Conservation (phyloP, 2,329 filamentous ascomycete genomes). For the Fusarium illudens region DNA sequence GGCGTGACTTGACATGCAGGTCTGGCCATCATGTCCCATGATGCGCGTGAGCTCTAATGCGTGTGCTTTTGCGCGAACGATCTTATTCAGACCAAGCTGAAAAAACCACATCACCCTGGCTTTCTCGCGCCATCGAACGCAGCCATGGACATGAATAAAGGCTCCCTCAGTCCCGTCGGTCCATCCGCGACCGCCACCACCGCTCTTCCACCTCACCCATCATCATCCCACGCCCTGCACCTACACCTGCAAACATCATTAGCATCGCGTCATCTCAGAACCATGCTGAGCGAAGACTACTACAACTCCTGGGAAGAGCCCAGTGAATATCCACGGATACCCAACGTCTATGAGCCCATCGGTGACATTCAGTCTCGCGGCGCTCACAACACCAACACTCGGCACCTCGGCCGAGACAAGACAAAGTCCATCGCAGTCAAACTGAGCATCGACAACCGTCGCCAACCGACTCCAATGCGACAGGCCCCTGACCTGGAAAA, state of each 20-base stretch:
- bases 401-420: constrained; percentile 14
- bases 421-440: neutral
- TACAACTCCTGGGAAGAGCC: constrained; percentile 29
- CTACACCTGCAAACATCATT: constrained; percentile 2
- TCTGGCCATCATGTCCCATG: constrained; percentile 24
- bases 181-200: neutral
- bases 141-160: constrained; percentile 17
- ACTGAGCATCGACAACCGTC: neutral
- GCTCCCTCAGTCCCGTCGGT: neutral
- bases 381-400: constrained; percentile 10
- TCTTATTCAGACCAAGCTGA: constrained; percentile 3
- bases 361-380: constrained; percentile 1
- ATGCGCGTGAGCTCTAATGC: constrained; percentile 35
- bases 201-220: neutral
- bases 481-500: neutral
- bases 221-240: neutral
- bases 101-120: neutral
- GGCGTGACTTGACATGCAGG: constrained; percentile 23
- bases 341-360: constrained; percentile 38
- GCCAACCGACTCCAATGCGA: constrained; percentile 3
- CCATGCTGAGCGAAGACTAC: constrained; percentile 24
- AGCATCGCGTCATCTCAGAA: constrained; percentile 18
- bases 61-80: constrained; percentile 21
- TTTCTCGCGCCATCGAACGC: neutral
- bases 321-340: constrained; percentile 32